Base-by-base conservation (phyloP, 257 asterid genomes). In the Gentiana straminea region DNA sequence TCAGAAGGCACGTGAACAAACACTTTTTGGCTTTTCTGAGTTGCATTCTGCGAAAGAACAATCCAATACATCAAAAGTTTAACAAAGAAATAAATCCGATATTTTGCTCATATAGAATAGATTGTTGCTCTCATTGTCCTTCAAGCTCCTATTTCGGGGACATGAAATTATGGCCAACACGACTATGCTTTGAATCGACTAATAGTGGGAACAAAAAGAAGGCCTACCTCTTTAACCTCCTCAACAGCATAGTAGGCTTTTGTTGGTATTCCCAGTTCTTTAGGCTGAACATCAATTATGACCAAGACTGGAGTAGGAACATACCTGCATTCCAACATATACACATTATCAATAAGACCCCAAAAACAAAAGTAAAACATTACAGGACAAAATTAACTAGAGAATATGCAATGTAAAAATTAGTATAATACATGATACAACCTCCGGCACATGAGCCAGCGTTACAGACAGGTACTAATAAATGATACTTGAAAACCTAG, bases 161-260 rank as follows among this genome's bases (percentile, higher is more conserved):
- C 12, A 36, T 24, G 4, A 24, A 24, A 24, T 24, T 24, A 24
- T 24, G 24, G 24, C 24, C 24, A 24, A 24, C 24, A 24, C 24
- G 24, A 24, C 24, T 24, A 24, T 24, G 24, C 24, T 24, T 24
- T 24, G 33, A 13, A 56, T 11, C 4, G 11, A 59, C 12, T 33
- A 33, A 33, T 35, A 3, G 46, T 44, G 9, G 24, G 63, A 2
- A 41, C 37, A 39, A 3, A 13, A 36, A 12, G 34, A 2, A 44
- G 4, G 4, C 10, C 32, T 71, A 89, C 97, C 94, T 86, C 97
- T 77, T 89, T 89, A 64, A 89, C 97, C 75, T 89, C 97, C 78
- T 89, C 97, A 39, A 89, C 93, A 9, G 97, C 95, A 64, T 84
- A 89, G 78, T 89, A 89, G 39, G 97, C 97, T 79, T 89, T 89